Base-by-base conservation (phyloP, 306 rosid species). In the Elaeagnus macrophylla region DNA sequence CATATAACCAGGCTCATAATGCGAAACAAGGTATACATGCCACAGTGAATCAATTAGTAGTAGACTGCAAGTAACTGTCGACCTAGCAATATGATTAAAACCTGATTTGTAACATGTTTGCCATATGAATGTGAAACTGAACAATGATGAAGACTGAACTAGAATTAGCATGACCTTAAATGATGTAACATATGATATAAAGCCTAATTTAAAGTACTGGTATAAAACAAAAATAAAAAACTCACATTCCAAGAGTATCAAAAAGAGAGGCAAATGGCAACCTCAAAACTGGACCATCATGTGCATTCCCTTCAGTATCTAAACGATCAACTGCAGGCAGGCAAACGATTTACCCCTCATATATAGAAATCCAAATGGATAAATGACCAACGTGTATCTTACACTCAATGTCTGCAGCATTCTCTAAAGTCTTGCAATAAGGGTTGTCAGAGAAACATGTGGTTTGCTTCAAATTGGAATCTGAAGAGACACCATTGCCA, bases 211-310 rank as follows among this genome's bases (percentile, higher is more conserved):
- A 58, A 64, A 66, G 56, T 37, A 39, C 5, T 3, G 38, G 51
- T 55, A 57, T 20, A 59, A 20, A 54, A 51, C 13, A 37, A 58
- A 19, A 64, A 47, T 44, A 8, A 7, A 36, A 54, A 51, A 77
- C 99, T 82, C 64, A 93, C 99, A 48, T 64, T 75, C 99, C 96
- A 67, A 93, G 85, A 53, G 95, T 85, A 74, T 87, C 94, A 39
- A 87, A 93, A 68, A 93, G 72, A 7, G 87, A 61, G 49, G 99
- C 96, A 77, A 93, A 93, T 39, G 99, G 94, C 37, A 93, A 72
- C 83, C 87, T 83, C 74, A 87, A 81, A 57, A 84, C 71, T 32
- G 69, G 83, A 71, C 86, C 94, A 81, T 61, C 63, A 58, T 72
- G 72, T 1, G 72, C 83, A 72, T 66, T 93, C 39, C 85, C 94